phyloP scores from a whole-genome alignment of 2,329 filamentous ascomycete genomes.

The Ophiosphaerella narmari region DNA sequence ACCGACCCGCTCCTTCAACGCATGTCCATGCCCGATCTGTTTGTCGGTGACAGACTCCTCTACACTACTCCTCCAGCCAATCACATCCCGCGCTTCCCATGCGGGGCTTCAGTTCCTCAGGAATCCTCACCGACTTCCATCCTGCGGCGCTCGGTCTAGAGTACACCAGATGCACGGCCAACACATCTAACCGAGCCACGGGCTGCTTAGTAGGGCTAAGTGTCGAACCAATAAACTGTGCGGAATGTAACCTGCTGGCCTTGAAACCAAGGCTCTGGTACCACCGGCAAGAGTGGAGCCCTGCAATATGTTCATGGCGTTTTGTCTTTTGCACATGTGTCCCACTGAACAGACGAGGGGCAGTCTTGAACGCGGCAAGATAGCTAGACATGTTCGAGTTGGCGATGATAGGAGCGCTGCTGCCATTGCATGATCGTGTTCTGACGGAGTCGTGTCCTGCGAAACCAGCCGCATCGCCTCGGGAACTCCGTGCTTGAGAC shows the following conservation, averaged over 20 bases:
- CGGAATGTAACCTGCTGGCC: slow-evolving; percentile 21
- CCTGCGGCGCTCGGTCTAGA: slow-evolving; percentile 23
- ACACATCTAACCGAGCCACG: slow-evolving; percentile 37
- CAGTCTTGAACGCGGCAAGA: too few relatives aligned
- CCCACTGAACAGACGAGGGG: neutral
- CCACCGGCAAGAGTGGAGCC: slow-evolving; percentile 11
- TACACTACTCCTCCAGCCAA: slow-evolving; percentile 15
- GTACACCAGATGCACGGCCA: slow-evolving; percentile 35
- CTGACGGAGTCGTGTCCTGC: neutral
- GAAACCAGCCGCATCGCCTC: neutral
- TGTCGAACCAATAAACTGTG: slow-evolving; percentile 24
- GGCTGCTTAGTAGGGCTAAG: slow-evolving; percentile 26
- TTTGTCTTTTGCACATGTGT: slow-evolving; percentile 1
- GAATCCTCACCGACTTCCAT: slow-evolving; percentile 39
- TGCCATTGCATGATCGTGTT: neutral
- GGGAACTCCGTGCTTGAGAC: neutral
- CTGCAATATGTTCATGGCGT: neutral
- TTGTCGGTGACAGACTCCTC: slow-evolving; percentile 31
- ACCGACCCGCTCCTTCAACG: slow-evolving; percentile 26
- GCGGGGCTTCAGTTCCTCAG: slow-evolving; percentile 21
- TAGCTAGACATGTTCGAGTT: too few relatives aligned
- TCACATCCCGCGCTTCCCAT: slow-evolving; percentile 9
- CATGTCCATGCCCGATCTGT: slow-evolving; percentile 26
- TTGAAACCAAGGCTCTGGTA: slow-evolving; percentile 29
- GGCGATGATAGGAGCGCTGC: too few relatives aligned